Evolutionary conservation across 2,329 filamentous ascomycete genomes (phyloP), one percentile per base, ranked within the genome.

Genomic region (Diplodia intermedia): DNA sequence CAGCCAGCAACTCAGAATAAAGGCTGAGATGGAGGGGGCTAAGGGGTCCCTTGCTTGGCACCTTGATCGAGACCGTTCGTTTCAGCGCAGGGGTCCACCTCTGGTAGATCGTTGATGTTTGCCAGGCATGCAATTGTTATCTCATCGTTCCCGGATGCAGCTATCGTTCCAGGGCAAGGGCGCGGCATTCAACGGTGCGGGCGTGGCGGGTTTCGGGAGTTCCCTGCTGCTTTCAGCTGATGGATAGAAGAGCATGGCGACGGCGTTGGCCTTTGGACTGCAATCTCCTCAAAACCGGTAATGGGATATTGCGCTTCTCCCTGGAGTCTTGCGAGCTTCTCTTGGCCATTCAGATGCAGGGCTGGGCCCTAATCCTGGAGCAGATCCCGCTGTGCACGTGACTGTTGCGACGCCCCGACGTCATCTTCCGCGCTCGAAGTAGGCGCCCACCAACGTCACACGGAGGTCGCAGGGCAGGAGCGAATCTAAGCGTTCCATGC

Each of bases 1-100:
- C 60, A 66, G 23, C 43, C 23, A 33, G 36, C 36, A 38, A 38
- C 36, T 38, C 31, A 26, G 55, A 15, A 23, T 50, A 40, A 38
- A 70, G 1, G 63, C 61, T 15, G 69, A 72, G n/a, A 43, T 12
- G 33, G 68, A 65, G 5, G 60, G 55, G 55, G 20, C 33, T 60
- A 40, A 56, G 7, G 14, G n/a, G 29, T 55, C 52, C 52, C 52
- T 55, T 55, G 52, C 52, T 55, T 55, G 52, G 52, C 52, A 36
- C 52, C 15, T n/a, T 29, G 29, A 15, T 31, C 26, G 26, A 26
- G 26, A 26, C 26, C 26, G 26, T 18, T 26, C 6, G 52, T 33
- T 15, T 31, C 15, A 36, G 6, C 7, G 29, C 26, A 55, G 52
- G 52, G 50, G 7, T 31, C 26, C 52, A 20, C 18, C 20, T 8